These are phyloP conservation scores for Prunus kanzakura DNA, from an alignment of 306 rosid species.

Conservation along the genomic window DNA sequence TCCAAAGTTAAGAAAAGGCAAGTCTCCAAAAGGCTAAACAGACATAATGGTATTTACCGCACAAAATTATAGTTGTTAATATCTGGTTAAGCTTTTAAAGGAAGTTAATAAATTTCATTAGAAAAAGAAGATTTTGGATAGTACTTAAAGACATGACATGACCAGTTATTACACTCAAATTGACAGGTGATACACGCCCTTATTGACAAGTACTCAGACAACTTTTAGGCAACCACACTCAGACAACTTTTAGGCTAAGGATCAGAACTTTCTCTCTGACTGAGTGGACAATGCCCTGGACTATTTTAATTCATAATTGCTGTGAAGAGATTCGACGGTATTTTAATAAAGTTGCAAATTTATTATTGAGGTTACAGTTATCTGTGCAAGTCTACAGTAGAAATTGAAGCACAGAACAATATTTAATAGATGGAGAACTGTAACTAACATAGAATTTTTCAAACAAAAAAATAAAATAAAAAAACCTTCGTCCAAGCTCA, in stretches of 20 bases:
- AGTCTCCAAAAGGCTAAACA: background rate
- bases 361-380: too few relatives aligned
- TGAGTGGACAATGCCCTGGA: background rate
- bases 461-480: too few relatives aligned
- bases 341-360: too few relatives aligned
- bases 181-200: too few relatives aligned
- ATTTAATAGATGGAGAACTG: too few relatives aligned
- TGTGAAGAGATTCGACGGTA: background rate
- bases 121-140: background rate
- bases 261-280: background rate
- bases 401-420: too few relatives aligned
- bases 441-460: too few relatives aligned
- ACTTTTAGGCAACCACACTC: background rate
- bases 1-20: background rate
- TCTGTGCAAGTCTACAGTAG: too few relatives aligned
- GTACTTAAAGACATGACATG: background rate
- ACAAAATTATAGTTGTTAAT: background rate
- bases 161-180: background rate
- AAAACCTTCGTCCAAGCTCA: too few relatives aligned
- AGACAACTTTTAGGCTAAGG: background rate
- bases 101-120: too few relatives aligned
- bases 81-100: background rate
- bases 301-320: background rate
- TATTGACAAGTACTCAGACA: background rate
- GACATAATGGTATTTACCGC: background rate